Conservation (phyloP, 2,329 filamentous ascomycete genomes). For the Helotiales sp. region DNA sequence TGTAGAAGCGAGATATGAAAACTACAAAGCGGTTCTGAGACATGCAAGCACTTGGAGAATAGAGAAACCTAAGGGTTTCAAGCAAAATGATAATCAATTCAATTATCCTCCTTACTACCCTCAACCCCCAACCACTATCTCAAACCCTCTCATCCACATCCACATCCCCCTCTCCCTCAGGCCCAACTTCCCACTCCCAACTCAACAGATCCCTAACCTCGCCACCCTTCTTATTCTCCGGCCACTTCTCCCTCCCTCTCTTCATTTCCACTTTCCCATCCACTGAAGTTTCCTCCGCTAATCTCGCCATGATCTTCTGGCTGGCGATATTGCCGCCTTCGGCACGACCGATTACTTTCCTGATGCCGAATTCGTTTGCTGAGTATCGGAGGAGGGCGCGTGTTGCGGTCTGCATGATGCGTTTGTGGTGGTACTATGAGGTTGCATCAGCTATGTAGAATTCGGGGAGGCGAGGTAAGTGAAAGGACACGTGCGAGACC, state of each 20-base stretch:
- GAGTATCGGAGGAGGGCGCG: not conserved
- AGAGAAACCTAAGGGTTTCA: no score
- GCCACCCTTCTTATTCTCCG: slow-evolving; percentile 5
- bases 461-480: not conserved
- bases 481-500: not conserved
- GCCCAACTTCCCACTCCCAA: not conserved
- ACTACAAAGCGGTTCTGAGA: no score
- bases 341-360: not conserved
- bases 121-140: no score
- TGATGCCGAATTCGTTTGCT: not conserved
- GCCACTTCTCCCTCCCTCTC: slow-evolving; percentile 3
- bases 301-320: slow-evolving; percentile 5
- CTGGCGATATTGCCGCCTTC: not conserved
- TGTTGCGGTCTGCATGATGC: slow-evolving; percentile 4
- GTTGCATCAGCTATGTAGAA: no score
- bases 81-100: no score
- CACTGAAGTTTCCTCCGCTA: not conserved
- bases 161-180: not conserved
- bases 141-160: no score
- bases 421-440: slow-evolving; percentile 3
- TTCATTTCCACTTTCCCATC: not conserved
- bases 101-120: no score
- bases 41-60: no score
- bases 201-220: not conserved
- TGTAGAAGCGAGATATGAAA: no score